phyloP scores from a whole-genome alignment of 345 rosid species.

The Reutealis trisperma region DNA sequence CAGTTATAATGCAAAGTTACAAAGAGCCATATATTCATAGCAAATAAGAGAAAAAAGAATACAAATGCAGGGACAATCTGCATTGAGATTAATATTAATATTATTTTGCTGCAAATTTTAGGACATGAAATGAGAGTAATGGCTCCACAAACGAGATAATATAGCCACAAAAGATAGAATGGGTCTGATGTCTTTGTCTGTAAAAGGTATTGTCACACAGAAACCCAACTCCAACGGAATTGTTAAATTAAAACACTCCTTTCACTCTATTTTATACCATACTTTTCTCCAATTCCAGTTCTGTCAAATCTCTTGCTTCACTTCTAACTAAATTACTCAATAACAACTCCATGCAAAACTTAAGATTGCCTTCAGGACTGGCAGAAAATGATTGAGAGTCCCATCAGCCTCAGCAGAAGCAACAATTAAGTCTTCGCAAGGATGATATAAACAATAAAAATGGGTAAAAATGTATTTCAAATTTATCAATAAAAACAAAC shows the following conservation, averaged over 20 bases:
- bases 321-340: background rate
- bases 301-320: background rate
- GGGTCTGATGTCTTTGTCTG: background rate
- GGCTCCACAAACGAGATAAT: background rate
- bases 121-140: background rate
- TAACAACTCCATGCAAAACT: background rate
- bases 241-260: background rate
- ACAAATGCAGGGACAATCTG: slow-evolving; percentile 1
- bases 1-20: slow-evolving; percentile 34
- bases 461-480: too few species aligned
- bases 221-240: background rate
- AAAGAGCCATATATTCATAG: background rate
- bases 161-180: background rate
- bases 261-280: background rate
- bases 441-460: too few species aligned
- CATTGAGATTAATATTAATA: background rate
- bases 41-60: background rate
- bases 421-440: background rate
- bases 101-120: background rate
- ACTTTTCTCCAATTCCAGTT: background rate
- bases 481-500: background rate
- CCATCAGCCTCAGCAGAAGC: background rate
- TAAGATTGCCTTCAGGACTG: background rate
- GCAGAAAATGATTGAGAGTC: background rate
- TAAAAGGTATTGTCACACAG: background rate